Conservation (phyloP, 2,329 filamentous ascomycete species). For the Cryphonectria radicalis region DNA sequence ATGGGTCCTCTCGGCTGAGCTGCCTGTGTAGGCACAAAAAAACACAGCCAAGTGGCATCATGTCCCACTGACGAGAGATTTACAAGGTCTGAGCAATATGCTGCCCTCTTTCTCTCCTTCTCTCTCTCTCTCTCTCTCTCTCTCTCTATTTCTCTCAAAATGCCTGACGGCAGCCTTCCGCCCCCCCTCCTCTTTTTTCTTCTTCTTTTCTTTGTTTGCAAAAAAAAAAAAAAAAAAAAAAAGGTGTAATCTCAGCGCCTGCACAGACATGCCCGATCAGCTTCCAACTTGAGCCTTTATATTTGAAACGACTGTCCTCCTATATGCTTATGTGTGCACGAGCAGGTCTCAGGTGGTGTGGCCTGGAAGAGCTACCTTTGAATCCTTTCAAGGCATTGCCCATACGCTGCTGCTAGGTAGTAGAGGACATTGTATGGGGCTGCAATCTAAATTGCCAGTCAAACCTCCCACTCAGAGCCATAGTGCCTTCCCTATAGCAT, state of each 20-base stretch:
- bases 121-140: neutral
- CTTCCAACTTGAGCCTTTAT: neutral
- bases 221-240: no score
- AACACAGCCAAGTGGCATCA: slow-evolving; percentile 30
- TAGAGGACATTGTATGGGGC: no score
- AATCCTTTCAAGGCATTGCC: no score
- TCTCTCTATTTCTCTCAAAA: no score
- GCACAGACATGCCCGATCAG: neutral
- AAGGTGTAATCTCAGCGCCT: no score
- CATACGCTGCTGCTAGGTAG: no score
- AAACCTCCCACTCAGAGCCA: neutral
- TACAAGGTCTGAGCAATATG: slow-evolving; percentile 10
- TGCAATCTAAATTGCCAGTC: no score
- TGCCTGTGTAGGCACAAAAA: neutral
- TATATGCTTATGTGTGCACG: neutral
- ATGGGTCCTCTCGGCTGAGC: neutral
- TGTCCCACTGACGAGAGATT: slow-evolving; percentile 29
- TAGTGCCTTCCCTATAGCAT: neutral
- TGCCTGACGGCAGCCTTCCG: no score
- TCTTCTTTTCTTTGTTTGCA: no score
- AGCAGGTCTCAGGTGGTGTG: no score
- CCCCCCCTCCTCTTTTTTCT: no score
- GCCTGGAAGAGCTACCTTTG: no score
- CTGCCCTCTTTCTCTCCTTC: neutral
- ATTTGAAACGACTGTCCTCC: neutral